phyloP scores from a whole-genome alignment of 2,329 filamentous ascomycete species.

The Colletotrichum sp. region DNA sequence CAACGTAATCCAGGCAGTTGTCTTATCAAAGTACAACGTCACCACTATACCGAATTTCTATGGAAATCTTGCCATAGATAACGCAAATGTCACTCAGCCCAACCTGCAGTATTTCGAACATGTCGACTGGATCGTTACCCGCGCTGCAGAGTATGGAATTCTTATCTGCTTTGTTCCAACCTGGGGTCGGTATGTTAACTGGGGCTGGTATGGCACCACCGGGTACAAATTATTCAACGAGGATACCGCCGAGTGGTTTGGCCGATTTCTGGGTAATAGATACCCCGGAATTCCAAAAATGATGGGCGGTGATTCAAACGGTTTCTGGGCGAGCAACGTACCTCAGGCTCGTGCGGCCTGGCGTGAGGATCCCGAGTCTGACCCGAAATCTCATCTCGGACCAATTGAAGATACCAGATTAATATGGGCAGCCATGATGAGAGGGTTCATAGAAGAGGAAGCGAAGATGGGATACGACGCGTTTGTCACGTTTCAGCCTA shows the following conservation, averaged over 20 bases:
- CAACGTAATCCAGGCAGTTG: neutral
- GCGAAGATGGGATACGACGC: neutral
- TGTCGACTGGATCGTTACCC: neutral
- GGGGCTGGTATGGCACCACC: neutral
- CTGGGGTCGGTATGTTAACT: neutral
- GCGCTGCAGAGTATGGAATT: neutral
- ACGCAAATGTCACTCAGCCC: neutral
- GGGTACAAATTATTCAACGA: neutral
- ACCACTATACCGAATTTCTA: neutral
- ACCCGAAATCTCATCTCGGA: neutral
- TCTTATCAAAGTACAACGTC: neutral
- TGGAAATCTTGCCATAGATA: neutral
- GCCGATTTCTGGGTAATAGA: neutral
- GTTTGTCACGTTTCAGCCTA: neutral
- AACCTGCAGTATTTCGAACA: neutral
- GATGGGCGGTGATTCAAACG: neutral
- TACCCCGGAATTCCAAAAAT: neutral
- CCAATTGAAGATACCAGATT: neutral
- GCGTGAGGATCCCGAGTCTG: neutral
- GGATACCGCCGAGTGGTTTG: neutral
- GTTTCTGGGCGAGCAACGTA: neutral
- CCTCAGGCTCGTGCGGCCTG: neutral
- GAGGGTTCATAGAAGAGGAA: neutral
- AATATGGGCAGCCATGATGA: neutral
- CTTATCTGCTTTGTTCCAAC: neutral